These are phyloP conservation scores for Aspergillus latus DNA, from an alignment of 2,329 filamentous ascomycete genomes.

Conservation along the genomic window DNA sequence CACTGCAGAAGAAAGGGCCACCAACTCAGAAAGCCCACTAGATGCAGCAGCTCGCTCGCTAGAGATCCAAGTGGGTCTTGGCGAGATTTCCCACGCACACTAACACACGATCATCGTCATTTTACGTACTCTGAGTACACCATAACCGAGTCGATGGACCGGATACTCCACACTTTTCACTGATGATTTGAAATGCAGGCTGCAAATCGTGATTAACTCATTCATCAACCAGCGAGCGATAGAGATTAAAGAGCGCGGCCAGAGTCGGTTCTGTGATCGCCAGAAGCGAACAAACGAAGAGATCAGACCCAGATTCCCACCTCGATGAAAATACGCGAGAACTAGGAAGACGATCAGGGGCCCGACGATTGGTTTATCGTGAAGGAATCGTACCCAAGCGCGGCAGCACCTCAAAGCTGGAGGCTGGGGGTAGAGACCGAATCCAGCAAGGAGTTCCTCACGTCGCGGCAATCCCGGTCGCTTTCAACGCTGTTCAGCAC, in stretches of 20 bases:
- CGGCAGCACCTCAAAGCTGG: not conserved
- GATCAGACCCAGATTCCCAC: not conserved
- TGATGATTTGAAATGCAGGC: not conserved
- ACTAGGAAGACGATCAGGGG: not conserved
- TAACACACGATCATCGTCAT: slow-evolving; percentile 16
- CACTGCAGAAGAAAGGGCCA: not conserved
- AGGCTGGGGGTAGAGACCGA: not conserved
- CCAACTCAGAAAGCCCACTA: not conserved
- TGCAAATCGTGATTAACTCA: not conserved
- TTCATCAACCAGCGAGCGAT: not conserved
- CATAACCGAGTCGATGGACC: no score
- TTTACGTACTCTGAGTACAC: slow-evolving; percentile 6
- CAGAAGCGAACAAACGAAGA: not conserved
- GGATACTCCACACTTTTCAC: not conserved
- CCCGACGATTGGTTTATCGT: not conserved
- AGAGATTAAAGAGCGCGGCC: not conserved
- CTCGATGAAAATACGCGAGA: not conserved
- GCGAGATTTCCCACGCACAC: slow-evolving; percentile 20
- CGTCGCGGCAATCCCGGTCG: no score
- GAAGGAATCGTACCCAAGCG: no score
- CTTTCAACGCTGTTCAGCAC: no score
- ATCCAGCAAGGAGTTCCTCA: not conserved
- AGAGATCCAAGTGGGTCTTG: slow-evolving; percentile 13
- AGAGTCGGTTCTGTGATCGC: slow-evolving; percentile 5
- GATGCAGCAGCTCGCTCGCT: not conserved